A percentile compares a stretch with the other conserved stretches of the same genome.
These are phyloP conservation scores for Penicillium paxilli DNA, from an alignment of 495 filamentous ascomycete genomes.

Conservation along the genomic window DNA sequence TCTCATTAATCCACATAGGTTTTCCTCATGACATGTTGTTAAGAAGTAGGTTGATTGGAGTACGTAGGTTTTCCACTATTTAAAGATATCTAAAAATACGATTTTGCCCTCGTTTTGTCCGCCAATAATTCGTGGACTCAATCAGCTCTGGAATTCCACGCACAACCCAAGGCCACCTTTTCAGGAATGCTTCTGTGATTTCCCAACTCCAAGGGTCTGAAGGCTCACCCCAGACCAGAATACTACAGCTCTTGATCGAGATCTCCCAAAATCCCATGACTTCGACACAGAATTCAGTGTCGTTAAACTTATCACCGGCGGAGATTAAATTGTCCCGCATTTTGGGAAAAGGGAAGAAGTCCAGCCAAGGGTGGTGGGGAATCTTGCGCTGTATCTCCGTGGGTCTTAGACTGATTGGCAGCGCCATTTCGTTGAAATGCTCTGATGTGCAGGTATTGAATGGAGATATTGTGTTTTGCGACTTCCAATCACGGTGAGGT, in stretches of 20 bases:
- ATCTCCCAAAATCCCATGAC: slow-evolving; percentile 34
- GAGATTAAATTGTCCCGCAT: neutral
- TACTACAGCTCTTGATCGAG: slow-evolving; percentile 28
- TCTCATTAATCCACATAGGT: no score
- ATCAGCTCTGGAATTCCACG: slow-evolving; percentile 48
- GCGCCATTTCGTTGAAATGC: neutral
- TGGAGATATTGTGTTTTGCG: neutral
- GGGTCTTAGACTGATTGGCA: neutral
- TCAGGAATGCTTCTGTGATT: slow-evolving; percentile 47
- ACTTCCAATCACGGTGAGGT: neutral
- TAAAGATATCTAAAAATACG: slow-evolving; percentile 39
- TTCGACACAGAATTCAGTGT: neutral
- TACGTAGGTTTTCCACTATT: no score
- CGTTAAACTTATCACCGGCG: neutral
- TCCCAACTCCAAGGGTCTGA: slow-evolving; percentile 50
- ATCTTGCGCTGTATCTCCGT: slow-evolving; percentile 8
- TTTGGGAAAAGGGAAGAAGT: slow-evolving; percentile 44
- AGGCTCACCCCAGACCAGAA: slow-evolving; percentile 55
- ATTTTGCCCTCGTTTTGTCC: slow-evolving; percentile 46
- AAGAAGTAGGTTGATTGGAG: no score
- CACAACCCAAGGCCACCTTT: slow-evolving; percentile 53
- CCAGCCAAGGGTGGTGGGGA: slow-evolving; percentile 49
- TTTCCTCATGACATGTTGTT: no score
- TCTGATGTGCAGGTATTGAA: neutral
- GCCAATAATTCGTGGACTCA: slow-evolving; percentile 50